Evolutionary conservation across 371 early-diverging fungal species (phyloP).

Genomic region (Actinomortierella wolfii): DNA sequence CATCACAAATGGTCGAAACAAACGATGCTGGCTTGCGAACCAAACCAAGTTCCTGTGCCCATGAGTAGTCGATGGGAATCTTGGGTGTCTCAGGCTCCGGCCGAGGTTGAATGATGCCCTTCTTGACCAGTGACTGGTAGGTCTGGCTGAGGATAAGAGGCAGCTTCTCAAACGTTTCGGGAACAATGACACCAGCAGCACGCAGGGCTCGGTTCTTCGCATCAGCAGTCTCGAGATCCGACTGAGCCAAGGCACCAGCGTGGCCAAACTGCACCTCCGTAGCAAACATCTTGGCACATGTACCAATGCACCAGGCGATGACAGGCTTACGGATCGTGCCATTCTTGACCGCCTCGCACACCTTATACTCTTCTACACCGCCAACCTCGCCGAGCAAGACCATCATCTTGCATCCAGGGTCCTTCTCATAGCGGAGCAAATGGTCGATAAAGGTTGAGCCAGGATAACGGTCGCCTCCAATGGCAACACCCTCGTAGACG

Average conservation of each 20-base stretch:
- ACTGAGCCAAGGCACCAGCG: slow-evolving; percentile 97
- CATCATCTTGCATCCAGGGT: slow-evolving; percentile 93
- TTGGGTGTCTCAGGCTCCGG: slow-evolving; percentile 96
- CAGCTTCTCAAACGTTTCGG: slow-evolving; percentile 95
- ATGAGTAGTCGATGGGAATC: slow-evolving; percentile 98
- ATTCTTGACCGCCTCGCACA: slow-evolving; percentile 89
- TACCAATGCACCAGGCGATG: slow-evolving; percentile 98
- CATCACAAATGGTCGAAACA: slow-evolving; percentile 97
- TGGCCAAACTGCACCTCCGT: slow-evolving; percentile 98
- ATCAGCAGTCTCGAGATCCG: slow-evolving; percentile 94
- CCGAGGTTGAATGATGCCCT: slow-evolving; percentile 69
- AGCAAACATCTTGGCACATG: slow-evolving; percentile 97
- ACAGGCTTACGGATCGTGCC: slow-evolving; percentile 95
- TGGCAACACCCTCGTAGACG: slow-evolving; percentile 98
- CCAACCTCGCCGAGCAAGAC: slow-evolving; percentile 97
- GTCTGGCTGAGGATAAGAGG: slow-evolving; percentile 81
- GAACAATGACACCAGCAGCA: slow-evolving; percentile 90
- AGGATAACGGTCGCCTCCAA: slow-evolving; percentile 98
- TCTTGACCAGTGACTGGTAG: slow-evolving; percentile 78
- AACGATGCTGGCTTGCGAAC: slow-evolving; percentile 98
- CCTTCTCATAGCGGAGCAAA: slow-evolving; percentile 90
- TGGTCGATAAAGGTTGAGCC: slow-evolving; percentile 99
- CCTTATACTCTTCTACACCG: slow-evolving; percentile 96
- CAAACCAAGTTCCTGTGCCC: slow-evolving; percentile 98
- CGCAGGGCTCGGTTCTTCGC: slow-evolving; percentile 94